These are phyloP conservation scores for Beauveria rudraprayagi DNA, from an alignment of 2,329 filamentous ascomycete species.

Conservation along the genomic window DNA sequence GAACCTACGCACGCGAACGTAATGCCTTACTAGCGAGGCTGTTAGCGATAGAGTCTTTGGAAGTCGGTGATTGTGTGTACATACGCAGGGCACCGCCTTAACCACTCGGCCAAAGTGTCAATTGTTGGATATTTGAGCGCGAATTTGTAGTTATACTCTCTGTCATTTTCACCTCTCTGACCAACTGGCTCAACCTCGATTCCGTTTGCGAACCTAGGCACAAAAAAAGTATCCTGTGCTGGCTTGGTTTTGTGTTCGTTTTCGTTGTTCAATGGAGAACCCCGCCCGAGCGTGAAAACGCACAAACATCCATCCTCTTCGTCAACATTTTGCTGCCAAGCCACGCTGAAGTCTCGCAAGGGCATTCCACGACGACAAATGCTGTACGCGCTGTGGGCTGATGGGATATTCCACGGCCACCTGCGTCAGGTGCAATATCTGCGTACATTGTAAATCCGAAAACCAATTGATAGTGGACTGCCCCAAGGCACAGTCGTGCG, in stretches of 20 bases:
- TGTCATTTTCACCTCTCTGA: too few relatives aligned
- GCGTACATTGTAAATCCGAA: background rate
- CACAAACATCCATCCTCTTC: background rate
- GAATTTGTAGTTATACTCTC: background rate
- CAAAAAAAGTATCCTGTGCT: background rate
- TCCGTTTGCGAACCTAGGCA: background rate
- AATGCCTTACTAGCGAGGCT: background rate
- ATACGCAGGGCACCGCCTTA: background rate
- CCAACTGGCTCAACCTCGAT: background rate
- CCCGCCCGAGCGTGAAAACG: background rate
- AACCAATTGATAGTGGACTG: background rate
- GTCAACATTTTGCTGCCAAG: background rate
- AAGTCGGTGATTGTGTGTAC: background rate
- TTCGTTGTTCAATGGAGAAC: background rate
- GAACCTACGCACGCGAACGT: conserved; percentile 1
- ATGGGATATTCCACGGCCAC: background rate
- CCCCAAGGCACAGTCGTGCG: background rate
- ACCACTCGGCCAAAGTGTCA: conserved; percentile 1
- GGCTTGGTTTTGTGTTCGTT: background rate
- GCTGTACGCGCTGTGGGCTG: background rate
- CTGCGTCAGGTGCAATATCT: background rate
- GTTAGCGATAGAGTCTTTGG: background rate
- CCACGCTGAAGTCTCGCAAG: background rate
- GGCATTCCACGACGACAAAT: background rate
- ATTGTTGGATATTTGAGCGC: background rate